Conservation (phyloP, 2,329 filamentous ascomycete species). For the Alternaria hordeiaustralica region DNA sequence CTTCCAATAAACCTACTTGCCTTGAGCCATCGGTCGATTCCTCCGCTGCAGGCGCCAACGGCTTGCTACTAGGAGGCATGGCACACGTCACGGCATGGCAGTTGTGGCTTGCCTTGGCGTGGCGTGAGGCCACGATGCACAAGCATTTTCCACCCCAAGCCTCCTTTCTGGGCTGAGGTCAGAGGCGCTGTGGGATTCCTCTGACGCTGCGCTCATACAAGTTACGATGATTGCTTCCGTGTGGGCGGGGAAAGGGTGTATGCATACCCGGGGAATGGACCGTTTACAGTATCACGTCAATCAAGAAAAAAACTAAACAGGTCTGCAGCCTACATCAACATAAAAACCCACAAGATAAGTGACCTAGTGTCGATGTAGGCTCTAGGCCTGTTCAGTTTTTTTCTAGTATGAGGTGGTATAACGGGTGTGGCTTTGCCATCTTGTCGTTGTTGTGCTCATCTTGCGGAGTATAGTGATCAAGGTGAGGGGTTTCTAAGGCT, state of each 20-base stretch:
- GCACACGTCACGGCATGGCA: background rate
- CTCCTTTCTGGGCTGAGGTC: conserved; percentile 7
- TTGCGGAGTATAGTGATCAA: background rate
- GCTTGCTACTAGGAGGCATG: background rate
- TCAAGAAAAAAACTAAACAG: too few species aligned
- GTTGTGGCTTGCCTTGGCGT: background rate
- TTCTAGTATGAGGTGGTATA: too few species aligned
- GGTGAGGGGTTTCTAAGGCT: background rate
- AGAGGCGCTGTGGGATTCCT: background rate
- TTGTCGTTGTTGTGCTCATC: background rate
- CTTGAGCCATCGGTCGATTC: background rate
- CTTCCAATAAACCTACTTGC: background rate
- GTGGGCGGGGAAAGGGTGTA: background rate
- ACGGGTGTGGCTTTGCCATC: background rate
- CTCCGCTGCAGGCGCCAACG: background rate
- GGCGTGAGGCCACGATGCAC: background rate
- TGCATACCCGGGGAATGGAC: background rate
- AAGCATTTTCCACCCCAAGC: background rate
- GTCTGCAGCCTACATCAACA: too few species aligned
- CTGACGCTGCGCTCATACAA: background rate
- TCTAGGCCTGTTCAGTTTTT: too few species aligned
- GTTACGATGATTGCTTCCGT: background rate
- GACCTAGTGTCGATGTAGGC: too few species aligned
- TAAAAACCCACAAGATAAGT: too few species aligned
- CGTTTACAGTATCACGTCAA: background rate